These are phyloP conservation scores for Dryas octopetala DNA, from an alignment of 306 rosid genomes.

Conservation along the genomic window DNA sequence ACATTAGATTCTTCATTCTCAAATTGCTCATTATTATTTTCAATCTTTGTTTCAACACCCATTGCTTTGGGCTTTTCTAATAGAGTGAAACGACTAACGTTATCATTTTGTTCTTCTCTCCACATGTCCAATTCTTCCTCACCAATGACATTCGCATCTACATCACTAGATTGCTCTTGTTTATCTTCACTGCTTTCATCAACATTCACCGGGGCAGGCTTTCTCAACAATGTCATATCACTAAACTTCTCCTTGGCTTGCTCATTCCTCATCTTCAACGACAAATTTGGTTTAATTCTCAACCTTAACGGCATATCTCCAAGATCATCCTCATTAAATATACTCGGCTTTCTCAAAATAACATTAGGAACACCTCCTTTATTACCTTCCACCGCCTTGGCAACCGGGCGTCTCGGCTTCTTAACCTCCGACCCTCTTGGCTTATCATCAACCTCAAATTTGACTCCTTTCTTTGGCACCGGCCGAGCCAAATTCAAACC, in stretches of 20 bases:
- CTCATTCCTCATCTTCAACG: constrained; percentile 47
- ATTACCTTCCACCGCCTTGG: constrained; percentile 36
- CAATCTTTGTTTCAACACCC: constrained; percentile 15
- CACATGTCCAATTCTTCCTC: constrained; percentile 30
- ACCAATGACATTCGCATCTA: constrained; percentile 29
- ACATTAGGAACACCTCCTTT: constrained; percentile 66
- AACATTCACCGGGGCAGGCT: constrained; percentile 53
- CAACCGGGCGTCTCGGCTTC: constrained; percentile 40
- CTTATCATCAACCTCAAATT: constrained; percentile 43
- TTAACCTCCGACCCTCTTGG: constrained; percentile 40
- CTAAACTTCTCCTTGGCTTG: constrained; percentile 60
- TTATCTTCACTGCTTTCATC: constrained; percentile 26
- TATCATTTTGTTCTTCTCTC: constrained; percentile 38
- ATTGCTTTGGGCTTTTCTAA: constrained; percentile 49
- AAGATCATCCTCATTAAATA: constrained; percentile 46
- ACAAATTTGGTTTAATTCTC: constrained; percentile 72
- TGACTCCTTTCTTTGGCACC: constrained; percentile 56
- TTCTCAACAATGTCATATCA: constrained; percentile 78
- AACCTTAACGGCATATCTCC: constrained; percentile 46
- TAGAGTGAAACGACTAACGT: constrained; percentile 40
- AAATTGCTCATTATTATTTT: constrained; percentile 13
- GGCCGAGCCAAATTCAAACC: constrained; percentile 69
- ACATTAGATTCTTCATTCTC: constrained; percentile 29
- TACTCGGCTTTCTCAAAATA: constrained; percentile 72
- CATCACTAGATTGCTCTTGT: constrained; percentile 33